Percentiles rank a stretch among this genome's conserved stretches.
phyloP scores from a whole-genome alignment of 352 stramenopile species.

The Halophytophthora polymorphica region DNA sequence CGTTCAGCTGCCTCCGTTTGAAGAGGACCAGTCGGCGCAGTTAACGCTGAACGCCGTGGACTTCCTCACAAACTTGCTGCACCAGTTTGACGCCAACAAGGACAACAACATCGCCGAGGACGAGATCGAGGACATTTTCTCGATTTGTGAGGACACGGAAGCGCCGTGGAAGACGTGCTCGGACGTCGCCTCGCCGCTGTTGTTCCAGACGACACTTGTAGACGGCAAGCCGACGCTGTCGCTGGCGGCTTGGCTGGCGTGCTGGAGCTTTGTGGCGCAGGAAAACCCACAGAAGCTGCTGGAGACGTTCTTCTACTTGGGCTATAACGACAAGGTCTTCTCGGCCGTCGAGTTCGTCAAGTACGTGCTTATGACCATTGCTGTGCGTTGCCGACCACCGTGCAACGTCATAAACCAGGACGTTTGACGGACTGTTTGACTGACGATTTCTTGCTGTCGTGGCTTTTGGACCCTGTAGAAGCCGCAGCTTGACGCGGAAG shows the following conservation, averaged over 20 bases:
- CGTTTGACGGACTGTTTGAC: no score
- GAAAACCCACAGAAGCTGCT: slow-evolving; percentile 74
- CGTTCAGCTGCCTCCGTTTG: slow-evolving; percentile 45
- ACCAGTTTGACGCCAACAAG: slow-evolving; percentile 84
- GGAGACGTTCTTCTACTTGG: slow-evolving; percentile 78
- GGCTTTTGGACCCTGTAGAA: slow-evolving; percentile 21
- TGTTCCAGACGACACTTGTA: slow-evolving; percentile 52
- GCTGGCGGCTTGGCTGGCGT: slow-evolving; percentile 59
- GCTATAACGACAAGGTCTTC: slow-evolving; percentile 73
- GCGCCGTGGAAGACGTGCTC: slow-evolving; percentile 71
- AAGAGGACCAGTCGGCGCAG: slow-evolving; percentile 77
- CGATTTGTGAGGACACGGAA: slow-evolving; percentile 70
- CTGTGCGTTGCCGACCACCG: slow-evolving; percentile 1
- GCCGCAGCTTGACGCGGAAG: slow-evolving; percentile 54
- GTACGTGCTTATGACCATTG: slow-evolving; percentile 22
- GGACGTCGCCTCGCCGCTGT: slow-evolving; percentile 45
- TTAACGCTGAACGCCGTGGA: slow-evolving; percentile 60
- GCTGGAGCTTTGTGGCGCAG: slow-evolving; percentile 70
- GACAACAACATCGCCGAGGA: slow-evolving; percentile 65
- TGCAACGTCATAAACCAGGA: no score
- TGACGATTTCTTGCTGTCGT: neutral
- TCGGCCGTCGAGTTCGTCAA: slow-evolving; percentile 67
- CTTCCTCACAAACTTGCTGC: slow-evolving; percentile 74
- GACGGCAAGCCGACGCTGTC: slow-evolving; percentile 54
- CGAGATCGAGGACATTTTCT: slow-evolving; percentile 79